Evolutionary conservation across 2,329 filamentous ascomycete species (phyloP), one percentile per base, ranked within the genome.

Genomic region (Septoria petroselini): DNA sequence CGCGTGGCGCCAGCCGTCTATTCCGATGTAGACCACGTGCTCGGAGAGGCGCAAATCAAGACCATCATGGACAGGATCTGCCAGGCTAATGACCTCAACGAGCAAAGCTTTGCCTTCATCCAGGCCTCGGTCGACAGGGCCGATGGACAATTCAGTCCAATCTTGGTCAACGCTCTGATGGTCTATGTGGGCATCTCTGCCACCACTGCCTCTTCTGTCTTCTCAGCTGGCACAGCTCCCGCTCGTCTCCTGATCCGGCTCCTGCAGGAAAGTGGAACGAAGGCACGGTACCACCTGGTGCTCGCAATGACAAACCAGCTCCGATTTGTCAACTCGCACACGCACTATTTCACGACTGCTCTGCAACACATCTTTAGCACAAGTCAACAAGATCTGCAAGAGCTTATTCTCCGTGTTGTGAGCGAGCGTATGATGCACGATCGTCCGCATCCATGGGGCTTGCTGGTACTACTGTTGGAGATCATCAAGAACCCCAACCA

Each of bases 381-480:
- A 33, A 68, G 68, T 15, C 87, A 93, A 64, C 50, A 44, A 30
- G 88, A 91, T 62, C 84, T 96, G 40, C 87, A 91, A 29, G 86
- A 97, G 72, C 88, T 94, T 68, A 91, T 98, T 51, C 88, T 89
- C 44, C 83, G 91, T 39, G 83, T 96, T 18, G 75, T 98, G 38
- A 76, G 96, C 30, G 93, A 98, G 76, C 83, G 93, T 41, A 76
- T 96, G 39, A 81, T 94, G 52, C 86, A 89, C 17, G 89, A 88
- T 68, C 89, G 91, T 73, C 91, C 91, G 44, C 91, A 97, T 68
- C 91, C 94, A 14, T 97, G 91, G 91, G 94, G 94, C 9, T 74
- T 98, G 35, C 84, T 96, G 67, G 84, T 91, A 55, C 91, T 90
- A 29, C 79, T 95, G 54, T 74, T 93, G 56, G 93, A 97, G 73